Conservation (phyloP, 257 asterid genomes). For the Gentiana straminea region DNA sequence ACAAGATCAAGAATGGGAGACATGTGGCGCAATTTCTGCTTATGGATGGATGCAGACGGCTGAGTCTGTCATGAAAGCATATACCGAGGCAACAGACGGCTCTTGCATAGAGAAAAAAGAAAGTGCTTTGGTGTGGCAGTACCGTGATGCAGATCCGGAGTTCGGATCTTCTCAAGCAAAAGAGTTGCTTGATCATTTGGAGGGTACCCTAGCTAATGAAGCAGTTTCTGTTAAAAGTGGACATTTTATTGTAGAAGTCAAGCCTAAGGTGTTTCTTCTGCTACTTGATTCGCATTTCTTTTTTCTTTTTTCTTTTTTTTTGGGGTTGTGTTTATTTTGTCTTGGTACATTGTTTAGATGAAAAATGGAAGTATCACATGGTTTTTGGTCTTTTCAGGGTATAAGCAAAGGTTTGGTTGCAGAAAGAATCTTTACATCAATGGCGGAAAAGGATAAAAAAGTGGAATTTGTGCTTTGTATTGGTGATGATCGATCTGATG, state of each 20-base stretch:
- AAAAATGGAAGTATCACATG: not conserved
- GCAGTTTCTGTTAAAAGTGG: conserved; percentile 94
- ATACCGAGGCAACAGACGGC: conserved; percentile 90
- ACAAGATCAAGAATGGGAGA: conserved; percentile 63
- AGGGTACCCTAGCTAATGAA: conserved; percentile 88
- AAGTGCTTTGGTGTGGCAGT: conserved; percentile 91
- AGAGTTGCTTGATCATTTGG: conserved; percentile 91
- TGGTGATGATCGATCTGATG: conserved; percentile 90
- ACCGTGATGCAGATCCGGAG: conserved; percentile 73
- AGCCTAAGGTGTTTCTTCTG: conserved; percentile 62
- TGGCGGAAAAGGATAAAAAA: conserved; percentile 43
- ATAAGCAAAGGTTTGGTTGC: conserved; percentile 77
- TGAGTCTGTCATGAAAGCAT: conserved; percentile 83
- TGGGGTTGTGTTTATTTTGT: not conserved
- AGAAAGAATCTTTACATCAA: conserved; percentile 63
- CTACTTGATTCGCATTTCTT: conserved; percentile 3
- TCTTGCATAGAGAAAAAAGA: conserved; percentile 73
- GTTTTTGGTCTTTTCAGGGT: conserved; percentile 31
- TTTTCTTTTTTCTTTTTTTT: not conserved
- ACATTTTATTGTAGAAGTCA: conserved; percentile 83
- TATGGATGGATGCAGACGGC: conserved; percentile 91
- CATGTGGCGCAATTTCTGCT: conserved; percentile 49
- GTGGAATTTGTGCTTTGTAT: conserved; percentile 80
- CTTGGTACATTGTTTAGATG: not conserved
- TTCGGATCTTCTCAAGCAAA: conserved; percentile 84